Conservation (phyloP, 73 alveolate genomes). For the Tetrahymena malaccensis region DNA sequence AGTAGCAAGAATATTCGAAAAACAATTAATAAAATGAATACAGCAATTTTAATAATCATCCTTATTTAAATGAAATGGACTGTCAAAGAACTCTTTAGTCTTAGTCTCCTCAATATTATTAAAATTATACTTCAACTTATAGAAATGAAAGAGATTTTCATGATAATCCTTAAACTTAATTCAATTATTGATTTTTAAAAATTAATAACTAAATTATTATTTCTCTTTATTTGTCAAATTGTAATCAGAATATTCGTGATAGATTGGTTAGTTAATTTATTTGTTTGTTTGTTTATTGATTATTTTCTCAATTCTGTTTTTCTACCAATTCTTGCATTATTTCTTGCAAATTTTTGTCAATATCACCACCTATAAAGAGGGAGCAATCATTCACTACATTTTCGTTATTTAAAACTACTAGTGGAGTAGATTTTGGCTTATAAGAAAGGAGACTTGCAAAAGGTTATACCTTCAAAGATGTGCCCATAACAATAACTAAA, state of each 20-base stretch:
- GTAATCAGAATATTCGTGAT: not conserved
- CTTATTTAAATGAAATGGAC: not conserved
- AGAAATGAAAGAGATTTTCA: not conserved
- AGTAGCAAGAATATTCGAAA: not conserved
- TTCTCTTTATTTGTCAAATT: too few species aligned
- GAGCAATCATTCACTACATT: not conserved
- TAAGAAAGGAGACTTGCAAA: constrained; percentile 14
- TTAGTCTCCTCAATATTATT: not conserved
- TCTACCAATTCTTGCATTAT: not conserved
- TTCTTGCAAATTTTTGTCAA: not conserved
- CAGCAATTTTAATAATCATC: not conserved
- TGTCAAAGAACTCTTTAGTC: not conserved
- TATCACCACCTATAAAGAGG: not conserved
- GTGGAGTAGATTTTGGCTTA: constrained; percentile 12
- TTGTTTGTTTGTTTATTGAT: too few species aligned
- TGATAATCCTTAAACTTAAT: not conserved
- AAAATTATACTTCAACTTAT: not conserved
- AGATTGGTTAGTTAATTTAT: too few species aligned
- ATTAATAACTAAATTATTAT: too few species aligned
- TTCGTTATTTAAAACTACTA: constrained; percentile 29
- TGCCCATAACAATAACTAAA: constrained; percentile 56
- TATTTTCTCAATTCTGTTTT: not conserved
- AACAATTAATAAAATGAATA: not conserved
- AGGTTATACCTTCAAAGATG: constrained; percentile 45
- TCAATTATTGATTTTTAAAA: not conserved